A percentile compares a stretch with the other conserved stretches of the same genome.
phyloP scores from a whole-genome alignment of 2,329 filamentous ascomycete species.

The Aspergillus candidus region DNA sequence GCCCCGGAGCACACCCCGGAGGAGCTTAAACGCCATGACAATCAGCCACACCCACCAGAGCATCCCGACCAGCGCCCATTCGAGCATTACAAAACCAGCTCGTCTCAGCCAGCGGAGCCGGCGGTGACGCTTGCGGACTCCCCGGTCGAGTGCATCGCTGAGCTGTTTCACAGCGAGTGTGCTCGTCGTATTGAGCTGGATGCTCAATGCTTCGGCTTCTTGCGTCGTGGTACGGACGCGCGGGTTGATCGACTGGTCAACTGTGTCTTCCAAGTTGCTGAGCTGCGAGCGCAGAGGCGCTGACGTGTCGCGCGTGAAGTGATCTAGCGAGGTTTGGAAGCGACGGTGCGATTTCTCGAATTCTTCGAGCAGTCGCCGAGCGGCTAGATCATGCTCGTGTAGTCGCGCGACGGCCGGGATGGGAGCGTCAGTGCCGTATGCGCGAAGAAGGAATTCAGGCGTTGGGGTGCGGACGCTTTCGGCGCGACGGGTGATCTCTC shows the following conservation, averaged over 20 bases:
- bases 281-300: conserved; percentile 41
- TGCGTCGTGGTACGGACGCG: conserved; percentile 65
- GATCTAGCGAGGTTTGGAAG: conserved; percentile 40
- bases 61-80: conserved; percentile 80
- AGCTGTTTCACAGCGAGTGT: conserved; percentile 75
- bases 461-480: conserved; percentile 39
- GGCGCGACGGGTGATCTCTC: conserved; percentile 66
- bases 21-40: conserved; percentile 66
- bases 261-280: conserved; percentile 39
- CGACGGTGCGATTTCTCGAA: conserved; percentile 42
- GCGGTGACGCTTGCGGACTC: conserved; percentile 66
- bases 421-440: conserved; percentile 22
- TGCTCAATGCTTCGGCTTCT: conserved; percentile 70
- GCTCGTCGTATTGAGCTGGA: conserved; percentile 68
- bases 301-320: conserved; percentile 43
- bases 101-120: conserved; percentile 70
- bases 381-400: conserved; percentile 51
- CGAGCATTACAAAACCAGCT: conserved; percentile 72
- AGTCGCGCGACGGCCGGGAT: conserved; percentile 41
- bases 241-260: conserved; percentile 47
- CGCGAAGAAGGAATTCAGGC: conserved; percentile 30
- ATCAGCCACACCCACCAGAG: conserved; percentile 95
- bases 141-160: conserved; percentile 63
- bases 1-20: conserved; percentile 58
- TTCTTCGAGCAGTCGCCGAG: conserved; percentile 44